Evolutionary conservation across 2,329 filamentous ascomycete genomes (phyloP), one percentile per base, ranked within the genome.

Genomic region (Bipolaris cookei): DNA sequence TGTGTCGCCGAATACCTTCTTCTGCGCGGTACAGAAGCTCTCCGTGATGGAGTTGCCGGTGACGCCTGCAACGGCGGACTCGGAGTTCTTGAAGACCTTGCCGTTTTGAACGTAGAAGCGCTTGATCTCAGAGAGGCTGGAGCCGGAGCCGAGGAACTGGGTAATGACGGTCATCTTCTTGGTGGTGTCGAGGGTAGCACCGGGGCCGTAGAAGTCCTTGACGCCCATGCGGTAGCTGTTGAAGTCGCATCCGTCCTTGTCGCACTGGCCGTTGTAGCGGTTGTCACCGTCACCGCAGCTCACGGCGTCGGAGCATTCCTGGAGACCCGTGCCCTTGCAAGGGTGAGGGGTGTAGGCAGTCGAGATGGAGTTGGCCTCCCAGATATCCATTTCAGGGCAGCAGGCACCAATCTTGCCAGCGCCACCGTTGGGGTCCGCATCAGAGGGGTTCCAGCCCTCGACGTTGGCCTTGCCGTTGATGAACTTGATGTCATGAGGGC

Each of bases 351-450:
- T 90, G 70, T 82, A 82, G 50, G 88, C 88, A 14, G 82, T 84
- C 18, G 86, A 83, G 69, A 88, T 83, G 64, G 79, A 82, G 81
- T 90, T 90, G 65, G 87, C 87, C 78, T 90, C 87, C 86, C 87
- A 89, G 74, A 88, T 81, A 66, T 90, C 87, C 83, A 90, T 87
- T 76, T 90, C 88, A 41, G 83, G 77, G 74, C 87, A 90, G 83
- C 88, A 90, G 37, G 86, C 80, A 59, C 88, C 87, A 47, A 82
- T 77, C 41, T 75, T 74, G 37, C 83, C 84, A 21, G 75, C 70
- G 54, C 85, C 85, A 32, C 82, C 78, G 69, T 86, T 86, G 62
- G 74, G 62, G 66, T 88, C 85, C 68, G 79, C 83, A 45, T 67
- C 60, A 1, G 83, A 84, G 14, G 82, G 73, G 56, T 67, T 65